Base-by-base conservation (phyloP, 1,284 basidiomycete genomes). In the Ceratorhiza oryzae-sativae region DNA sequence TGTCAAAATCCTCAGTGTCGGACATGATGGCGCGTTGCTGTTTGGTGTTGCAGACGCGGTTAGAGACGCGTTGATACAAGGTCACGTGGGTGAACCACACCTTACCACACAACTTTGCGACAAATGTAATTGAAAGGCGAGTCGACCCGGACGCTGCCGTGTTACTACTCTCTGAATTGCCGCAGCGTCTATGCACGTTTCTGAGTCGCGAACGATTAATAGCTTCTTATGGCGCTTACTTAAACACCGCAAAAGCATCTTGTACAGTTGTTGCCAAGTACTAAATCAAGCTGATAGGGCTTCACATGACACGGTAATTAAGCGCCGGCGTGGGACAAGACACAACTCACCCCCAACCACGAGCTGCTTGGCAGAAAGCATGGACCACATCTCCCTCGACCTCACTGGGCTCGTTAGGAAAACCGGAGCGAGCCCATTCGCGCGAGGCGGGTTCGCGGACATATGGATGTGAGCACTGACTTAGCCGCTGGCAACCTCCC, bases 381-480 rank as follows among this genome's bases (percentile, higher is more conserved):
- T 68, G 65, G 65, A 68, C 8, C 36, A n/a, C 30, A 27, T 46
- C 25, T 55, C 65, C 2, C 53, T 68, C 5, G 65, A 68, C 30
- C 32, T 68, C 18, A 68, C 65, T 58, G 65, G 65, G 18, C 32
- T 68, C 15, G 65, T 68, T 8, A 42, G 41, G 6, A 68, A 68
- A n/a, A 58, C 53, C 20, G 51, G 34, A 18, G 20, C 65, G 1
- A 41, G 34, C 18, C 65, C 65, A 0, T 68, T 68, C 46, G 65
- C 65, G 2, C 65, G 65, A 12, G 65, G 65, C 9, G 65, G 65
- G 1, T 68, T 68, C 27, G 65, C 65, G 13, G 65, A 68, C 20
- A 68, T 68, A 55, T 68, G 65, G 65, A 55, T 68, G 65, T 68
- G 42, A 42, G 65, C 25, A 30, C n/a, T 20, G n/a, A 25, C n/a